Evolutionary conservation across 176 grass and related monocot species (phyloP).

Genomic region (Rhynchospora pubera): DNA sequence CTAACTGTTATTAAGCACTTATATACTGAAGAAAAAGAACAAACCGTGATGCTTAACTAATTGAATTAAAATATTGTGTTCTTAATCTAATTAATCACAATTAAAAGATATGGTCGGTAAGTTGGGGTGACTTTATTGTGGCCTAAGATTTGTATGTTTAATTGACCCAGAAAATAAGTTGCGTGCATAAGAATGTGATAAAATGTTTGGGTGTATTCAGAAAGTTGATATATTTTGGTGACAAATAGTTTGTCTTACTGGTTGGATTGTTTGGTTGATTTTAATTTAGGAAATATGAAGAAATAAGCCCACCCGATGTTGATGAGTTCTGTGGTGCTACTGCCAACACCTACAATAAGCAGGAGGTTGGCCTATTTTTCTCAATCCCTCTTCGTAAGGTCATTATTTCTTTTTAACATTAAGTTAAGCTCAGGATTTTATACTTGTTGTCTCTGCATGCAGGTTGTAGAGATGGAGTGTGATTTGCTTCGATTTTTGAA

Average conservation of each 20-base stretch:
- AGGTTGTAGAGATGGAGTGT: constrained; percentile 77
- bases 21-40: neutral
- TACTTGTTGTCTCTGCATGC: neutral
- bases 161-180: neutral
- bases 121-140: neutral
- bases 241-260: neutral
- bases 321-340: constrained; percentile 93
- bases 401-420: neutral
- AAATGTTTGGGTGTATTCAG: neutral
- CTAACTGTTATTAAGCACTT: neutral
- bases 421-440: neutral
- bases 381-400: neutral
- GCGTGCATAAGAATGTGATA: neutral
- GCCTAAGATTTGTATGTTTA: neutral
- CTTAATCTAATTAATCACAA: too few relatives aligned
- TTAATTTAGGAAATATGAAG: constrained; percentile 81
- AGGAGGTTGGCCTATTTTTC: constrained; percentile 38
- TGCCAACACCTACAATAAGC: constrained; percentile 80
- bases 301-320: constrained; percentile 57
- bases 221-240: neutral
- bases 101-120: too few relatives aligned
- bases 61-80: neutral
- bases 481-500: constrained; percentile 70
- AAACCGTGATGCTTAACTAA: neutral
- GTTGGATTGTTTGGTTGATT: constrained; percentile 12